Percentiles rank a stretch among this genome's conserved stretches.
phyloP scores from a whole-genome alignment of 1,284 basidiomycete species.

The Phlebopus sp. region DNA sequence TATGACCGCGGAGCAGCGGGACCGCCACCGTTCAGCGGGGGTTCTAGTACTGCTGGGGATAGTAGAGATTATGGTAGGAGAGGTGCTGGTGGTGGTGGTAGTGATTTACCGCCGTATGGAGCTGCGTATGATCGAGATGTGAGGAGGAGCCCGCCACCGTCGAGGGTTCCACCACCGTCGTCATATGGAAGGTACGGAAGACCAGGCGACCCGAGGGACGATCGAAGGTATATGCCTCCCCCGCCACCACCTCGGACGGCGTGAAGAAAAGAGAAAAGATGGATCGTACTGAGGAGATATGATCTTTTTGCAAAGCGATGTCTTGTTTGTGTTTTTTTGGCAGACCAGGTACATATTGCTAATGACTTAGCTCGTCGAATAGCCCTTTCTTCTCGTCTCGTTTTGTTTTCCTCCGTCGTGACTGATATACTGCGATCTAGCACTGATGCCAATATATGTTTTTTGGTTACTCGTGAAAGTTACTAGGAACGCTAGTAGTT shows the following conservation, averaged over 20 bases:
- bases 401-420: too few species aligned
- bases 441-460: too few species aligned
- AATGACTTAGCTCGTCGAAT: too few species aligned
- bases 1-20: conserved; percentile 18
- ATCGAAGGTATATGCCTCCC: conserved; percentile 26
- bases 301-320: too few species aligned
- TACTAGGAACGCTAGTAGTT: too few species aligned
- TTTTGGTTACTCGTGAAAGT: too few species aligned
- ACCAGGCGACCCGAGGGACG: conserved; percentile 22
- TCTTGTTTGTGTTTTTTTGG: too few species aligned
- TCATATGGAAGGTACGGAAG: conserved; percentile 19
- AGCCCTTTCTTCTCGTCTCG: too few species aligned
- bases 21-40: conserved; percentile 9
- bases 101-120: conserved; percentile 2
- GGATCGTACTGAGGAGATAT: too few species aligned
- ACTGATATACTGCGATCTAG: too few species aligned
- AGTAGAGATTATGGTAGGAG: conserved; percentile 21
- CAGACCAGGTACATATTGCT: too few species aligned
- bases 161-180: conserved; percentile 22
- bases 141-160: conserved; percentile 9
- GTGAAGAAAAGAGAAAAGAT: too few species aligned
- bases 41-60: conserved; percentile 9
- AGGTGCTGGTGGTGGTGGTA: conserved; percentile 22
- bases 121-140: conserved; percentile 24
- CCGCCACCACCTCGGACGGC: conserved; percentile 13